phyloP scores from a whole-genome alignment of 139 green algal genomes.

The Chloropicon primus region DNA sequence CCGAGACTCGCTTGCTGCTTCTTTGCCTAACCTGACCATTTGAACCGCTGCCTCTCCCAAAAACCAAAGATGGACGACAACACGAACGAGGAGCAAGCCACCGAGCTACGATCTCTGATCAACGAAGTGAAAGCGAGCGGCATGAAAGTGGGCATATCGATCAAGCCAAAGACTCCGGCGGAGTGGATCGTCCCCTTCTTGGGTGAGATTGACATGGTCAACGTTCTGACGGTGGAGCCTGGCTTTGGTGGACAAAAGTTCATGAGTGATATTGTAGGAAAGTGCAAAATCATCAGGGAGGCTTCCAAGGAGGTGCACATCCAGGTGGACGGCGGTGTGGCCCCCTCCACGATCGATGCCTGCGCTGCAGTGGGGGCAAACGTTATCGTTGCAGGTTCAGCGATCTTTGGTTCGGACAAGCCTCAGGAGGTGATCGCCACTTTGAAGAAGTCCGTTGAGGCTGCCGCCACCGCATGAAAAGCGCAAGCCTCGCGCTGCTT shows the following conservation, averaged over 20 bases:
- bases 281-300: neutral
- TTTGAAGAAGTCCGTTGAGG: neutral
- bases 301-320: conserved; percentile 1
- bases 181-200: conserved; percentile 38
- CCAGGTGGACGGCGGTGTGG: conserved; percentile 3
- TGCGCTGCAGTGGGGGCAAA: conserved; percentile 67
- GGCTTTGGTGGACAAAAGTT: conserved; percentile 85
- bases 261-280: conserved; percentile 2
- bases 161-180: conserved; percentile 51
- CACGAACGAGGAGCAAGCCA: neutral
- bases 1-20: neutral
- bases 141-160: conserved; percentile 66
- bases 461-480: neutral
- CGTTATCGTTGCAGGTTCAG: conserved; percentile 66
- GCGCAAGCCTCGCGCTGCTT: too few species aligned
- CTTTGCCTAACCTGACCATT: conserved; percentile 13
- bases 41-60: neutral
- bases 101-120: neutral
- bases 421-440: neutral
- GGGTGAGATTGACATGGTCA: conserved; percentile 37
- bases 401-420: conserved; percentile 54
- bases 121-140: conserved; percentile 22
- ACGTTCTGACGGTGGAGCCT: conserved; percentile 67
- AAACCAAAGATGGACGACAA: conserved; percentile 9
- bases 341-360: conserved; percentile 30